Evolutionary conservation across 1,139 yeast genomes (phyloP), one percentile per base, ranked within the genome.

Genomic region (Debaryomyces coudertii): DNA sequence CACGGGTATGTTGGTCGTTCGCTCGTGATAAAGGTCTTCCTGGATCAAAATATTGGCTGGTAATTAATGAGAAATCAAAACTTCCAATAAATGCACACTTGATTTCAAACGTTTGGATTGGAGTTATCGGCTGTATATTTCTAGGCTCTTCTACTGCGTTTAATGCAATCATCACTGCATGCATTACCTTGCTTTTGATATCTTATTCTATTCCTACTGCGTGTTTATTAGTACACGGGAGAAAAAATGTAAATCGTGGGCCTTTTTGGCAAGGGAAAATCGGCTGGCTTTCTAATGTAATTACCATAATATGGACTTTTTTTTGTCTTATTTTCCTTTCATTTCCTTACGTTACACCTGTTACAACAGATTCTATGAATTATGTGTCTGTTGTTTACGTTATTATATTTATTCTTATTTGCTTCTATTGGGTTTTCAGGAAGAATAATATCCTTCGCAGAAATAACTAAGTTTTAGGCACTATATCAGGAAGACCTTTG

Each of bases 1-100:
- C 89, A 38, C 73, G 90, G 61, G 68, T 85, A 53, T 79, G 87
- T 56, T 86, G 92, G 92, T 83, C 90, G 7, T 87, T 85, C 61
- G 76, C 90, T 14, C 80, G 92, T 64, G 92, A 86, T 66, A 66
- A 69, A 39, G 77, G 77, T 1, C 62, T 73, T 47, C 74, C 75
- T 2, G 71, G 68, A 4, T 69, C 76, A 4, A 53, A 59, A 36
- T 65, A 60, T 47, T 71, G 69, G 72, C 51, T 68, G 4, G 48
- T 61, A 43, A 62, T 72, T 22, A 62, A 68, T 53, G 47, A 59
- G 5, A 57, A 53, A 36, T 63, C 70, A 5, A 68, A 68, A 14
- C 67, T 66, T 7, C 75, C 75, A 1, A 61, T 66, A 11, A 65
- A 65, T 50, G 75, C 73, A 6, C 76, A 66, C 52, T 38, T 70